These are phyloP conservation scores for Leccinum ochraceum DNA, from an alignment of 768 basidiomycete species.

Conservation along the genomic window DNA sequence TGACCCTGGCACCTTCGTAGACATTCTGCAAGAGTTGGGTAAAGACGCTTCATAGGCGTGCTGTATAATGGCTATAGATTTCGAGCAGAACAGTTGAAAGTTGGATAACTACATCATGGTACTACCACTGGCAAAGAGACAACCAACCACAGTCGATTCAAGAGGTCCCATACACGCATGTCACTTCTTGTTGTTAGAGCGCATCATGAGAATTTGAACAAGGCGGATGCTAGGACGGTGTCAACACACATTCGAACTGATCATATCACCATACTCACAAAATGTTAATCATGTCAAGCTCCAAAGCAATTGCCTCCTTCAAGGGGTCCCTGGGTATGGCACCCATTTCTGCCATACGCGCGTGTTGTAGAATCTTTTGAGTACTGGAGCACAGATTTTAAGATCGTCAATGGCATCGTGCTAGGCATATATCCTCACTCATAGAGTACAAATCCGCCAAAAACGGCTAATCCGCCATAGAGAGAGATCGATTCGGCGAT, in stretches of 20 bases:
- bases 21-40: constrained; percentile 65
- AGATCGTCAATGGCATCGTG: not conserved
- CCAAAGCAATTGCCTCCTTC: constrained; percentile 73
- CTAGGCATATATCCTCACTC: constrained; percentile 54
- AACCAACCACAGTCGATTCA: not conserved
- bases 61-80: constrained; percentile 43
- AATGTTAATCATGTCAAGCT: constrained; percentile 89
- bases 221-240: constrained; percentile 61
- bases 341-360: constrained; percentile 70
- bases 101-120: not conserved
- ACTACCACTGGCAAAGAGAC: constrained; percentile 17
- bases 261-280: constrained; percentile 52
- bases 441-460: constrained; percentile 83
- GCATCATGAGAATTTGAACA: constrained; percentile 77
- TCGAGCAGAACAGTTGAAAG: not conserved
- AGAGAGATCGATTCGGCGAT: constrained; percentile 76
- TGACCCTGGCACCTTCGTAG: constrained; percentile 84
- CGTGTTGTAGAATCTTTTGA: constrained; percentile 81
- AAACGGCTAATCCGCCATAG: constrained; percentile 88
- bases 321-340: constrained; percentile 69
- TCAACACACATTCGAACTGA: constrained; percentile 11
- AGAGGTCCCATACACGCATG: constrained; percentile 11
- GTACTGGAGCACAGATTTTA: constrained; percentile 43
- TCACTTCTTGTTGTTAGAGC: constrained; percentile 55
- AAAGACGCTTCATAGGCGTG: constrained; percentile 36